Evolutionary conservation across 1,284 basidiomycete genomes (phyloP).

Genomic region (Sporisorium iseilematis-ciliati): DNA sequence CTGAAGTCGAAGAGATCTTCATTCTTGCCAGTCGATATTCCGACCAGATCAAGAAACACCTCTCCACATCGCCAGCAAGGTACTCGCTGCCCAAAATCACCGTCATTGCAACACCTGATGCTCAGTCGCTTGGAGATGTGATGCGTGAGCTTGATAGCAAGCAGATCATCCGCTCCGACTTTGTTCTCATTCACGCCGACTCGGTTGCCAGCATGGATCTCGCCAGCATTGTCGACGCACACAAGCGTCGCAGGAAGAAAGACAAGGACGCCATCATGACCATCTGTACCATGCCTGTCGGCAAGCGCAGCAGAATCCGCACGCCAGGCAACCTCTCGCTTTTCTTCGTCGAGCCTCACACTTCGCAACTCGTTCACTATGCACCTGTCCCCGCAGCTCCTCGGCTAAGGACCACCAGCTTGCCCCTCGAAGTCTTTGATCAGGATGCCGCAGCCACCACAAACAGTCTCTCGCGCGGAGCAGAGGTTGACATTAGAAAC

Average conservation of each 20-base stretch:
- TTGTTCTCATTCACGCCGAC: conserved; percentile 85
- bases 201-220: conserved; percentile 93
- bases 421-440: conserved; percentile 65
- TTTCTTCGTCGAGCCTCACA: conserved; percentile 59
- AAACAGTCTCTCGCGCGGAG: conserved; percentile 42
- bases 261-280: conserved; percentile 98
- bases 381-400: conserved; percentile 64
- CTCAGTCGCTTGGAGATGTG: conserved; percentile 92
- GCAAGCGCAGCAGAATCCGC: conserved; percentile 40
- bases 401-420: conserved; percentile 53
- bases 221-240: conserved; percentile 85
- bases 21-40: conserved; percentile 78
- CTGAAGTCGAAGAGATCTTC: conserved; percentile 94
- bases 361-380: conserved; percentile 69
- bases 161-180: conserved; percentile 87
- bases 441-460: conserved; percentile 42
- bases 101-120: conserved; percentile 87
- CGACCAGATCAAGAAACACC: conserved; percentile 72
- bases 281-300: conserved; percentile 49
- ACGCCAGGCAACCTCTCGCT: conserved; percentile 59
- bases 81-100: conserved; percentile 73
- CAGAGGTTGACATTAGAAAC: conserved; percentile 83
- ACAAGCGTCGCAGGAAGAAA: conserved; percentile 85
- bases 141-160: conserved; percentile 92
- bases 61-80: conserved; percentile 72